These are phyloP conservation scores for Adansonia grandidieri DNA, from an alignment of 441 rosid genomes.

Conservation along the genomic window DNA sequence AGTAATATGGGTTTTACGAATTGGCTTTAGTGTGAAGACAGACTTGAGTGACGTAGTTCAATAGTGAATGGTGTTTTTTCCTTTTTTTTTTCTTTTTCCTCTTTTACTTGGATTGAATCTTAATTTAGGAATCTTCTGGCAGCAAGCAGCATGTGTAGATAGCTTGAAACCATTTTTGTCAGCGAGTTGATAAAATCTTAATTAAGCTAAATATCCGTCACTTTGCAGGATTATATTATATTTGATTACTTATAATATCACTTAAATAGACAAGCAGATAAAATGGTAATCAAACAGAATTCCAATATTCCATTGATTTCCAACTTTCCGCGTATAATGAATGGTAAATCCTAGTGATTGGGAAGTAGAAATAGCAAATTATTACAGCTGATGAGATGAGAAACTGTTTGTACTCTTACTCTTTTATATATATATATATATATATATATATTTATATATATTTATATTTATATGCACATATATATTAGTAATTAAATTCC, in stretches of 20 bases:
- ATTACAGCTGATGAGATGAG: background rate
- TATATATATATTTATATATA: no score
- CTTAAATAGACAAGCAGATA: background rate
- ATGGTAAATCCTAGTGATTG: background rate
- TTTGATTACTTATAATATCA: background rate
- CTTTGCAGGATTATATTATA: background rate
- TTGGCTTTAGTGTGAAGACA: conserved; percentile 47
- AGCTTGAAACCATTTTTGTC: background rate
- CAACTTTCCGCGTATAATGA: conserved; percentile 15
- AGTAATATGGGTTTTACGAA: conserved; percentile 34
- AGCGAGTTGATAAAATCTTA: conserved; percentile 27
- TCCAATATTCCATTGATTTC: background rate
- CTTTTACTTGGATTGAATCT: conserved; percentile 36
- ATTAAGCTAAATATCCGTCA: background rate
- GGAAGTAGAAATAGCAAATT: background rate
- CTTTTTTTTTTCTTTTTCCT: background rate
- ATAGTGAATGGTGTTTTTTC: conserved; percentile 32
- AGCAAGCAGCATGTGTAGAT: conserved; percentile 26
- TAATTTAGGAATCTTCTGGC: conserved; percentile 40
- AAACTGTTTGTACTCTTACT: no score
- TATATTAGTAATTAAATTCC: background rate
- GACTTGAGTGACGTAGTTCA: conserved; percentile 50
- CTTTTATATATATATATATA: no score
- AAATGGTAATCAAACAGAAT: background rate
- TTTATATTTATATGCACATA: no score